phyloP scores from a whole-genome alignment of 2,329 filamentous ascomycete genomes.

The Fusarium pseudonygamai region DNA sequence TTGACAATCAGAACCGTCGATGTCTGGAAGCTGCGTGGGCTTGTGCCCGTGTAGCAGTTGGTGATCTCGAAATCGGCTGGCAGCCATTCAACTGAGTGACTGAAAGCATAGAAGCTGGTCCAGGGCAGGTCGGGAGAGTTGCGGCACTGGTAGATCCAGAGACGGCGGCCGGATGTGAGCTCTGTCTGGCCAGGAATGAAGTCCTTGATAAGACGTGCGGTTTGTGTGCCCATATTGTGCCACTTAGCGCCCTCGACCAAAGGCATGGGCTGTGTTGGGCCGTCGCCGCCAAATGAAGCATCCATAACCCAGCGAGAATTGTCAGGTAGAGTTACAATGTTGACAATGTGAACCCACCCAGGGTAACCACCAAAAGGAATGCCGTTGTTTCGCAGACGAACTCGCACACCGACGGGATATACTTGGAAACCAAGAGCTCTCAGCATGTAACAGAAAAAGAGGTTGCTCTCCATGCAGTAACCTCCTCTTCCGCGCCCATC shows the following conservation, averaged over 20 bases:
- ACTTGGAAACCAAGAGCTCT: slow-evolving; percentile 61
- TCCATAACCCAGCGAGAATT: slow-evolving; percentile 64
- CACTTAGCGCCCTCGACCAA: slow-evolving; percentile 56
- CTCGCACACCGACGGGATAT: slow-evolving; percentile 65
- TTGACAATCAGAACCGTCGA: slow-evolving; percentile 61
- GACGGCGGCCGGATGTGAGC: slow-evolving; percentile 50
- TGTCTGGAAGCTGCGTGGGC: slow-evolving; percentile 62
- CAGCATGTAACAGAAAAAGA: slow-evolving; percentile 64
- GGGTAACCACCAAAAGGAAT: slow-evolving; percentile 44
- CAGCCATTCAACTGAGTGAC: slow-evolving; percentile 68
- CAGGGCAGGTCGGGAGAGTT: slow-evolving; percentile 60
- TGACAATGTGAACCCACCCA: slow-evolving; percentile 61
- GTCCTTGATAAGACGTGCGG: slow-evolving; percentile 63
- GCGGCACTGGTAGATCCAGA: slow-evolving; percentile 73
- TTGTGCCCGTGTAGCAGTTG: slow-evolving; percentile 65
- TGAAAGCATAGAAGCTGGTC: slow-evolving; percentile 71
- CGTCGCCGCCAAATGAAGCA: slow-evolving; percentile 72
- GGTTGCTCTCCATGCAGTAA: slow-evolving; percentile 68
- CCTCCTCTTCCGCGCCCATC: slow-evolving; percentile 59
- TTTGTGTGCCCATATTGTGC: slow-evolving; percentile 62
- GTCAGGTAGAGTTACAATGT: slow-evolving; percentile 65
- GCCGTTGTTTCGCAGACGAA: slow-evolving; percentile 51
- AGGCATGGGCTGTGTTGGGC: slow-evolving; percentile 65
- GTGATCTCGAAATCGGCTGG: slow-evolving; percentile 68
- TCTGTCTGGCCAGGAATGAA: slow-evolving; percentile 58